Conservation (phyloP, 2,329 filamentous ascomycete genomes). For the Plenodomus biglobosus region DNA sequence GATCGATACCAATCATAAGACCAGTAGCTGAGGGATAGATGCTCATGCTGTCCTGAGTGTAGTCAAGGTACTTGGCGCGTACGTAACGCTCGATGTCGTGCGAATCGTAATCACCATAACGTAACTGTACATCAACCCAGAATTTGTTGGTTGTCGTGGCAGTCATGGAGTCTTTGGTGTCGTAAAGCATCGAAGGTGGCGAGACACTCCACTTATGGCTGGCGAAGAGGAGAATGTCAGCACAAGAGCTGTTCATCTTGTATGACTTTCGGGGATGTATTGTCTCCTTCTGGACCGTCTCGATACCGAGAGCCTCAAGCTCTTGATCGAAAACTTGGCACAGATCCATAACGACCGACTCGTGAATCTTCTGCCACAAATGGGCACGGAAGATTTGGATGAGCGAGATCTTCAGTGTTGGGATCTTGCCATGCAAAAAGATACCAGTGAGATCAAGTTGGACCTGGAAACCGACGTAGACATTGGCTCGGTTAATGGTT, state of each 20-base stretch:
- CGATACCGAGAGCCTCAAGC: constrained; percentile 90
- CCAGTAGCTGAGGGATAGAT: constrained; percentile 97
- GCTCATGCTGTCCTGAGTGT: constrained; percentile 97
- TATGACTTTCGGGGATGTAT: constrained; percentile 99
- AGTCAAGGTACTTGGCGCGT: constrained; percentile 96
- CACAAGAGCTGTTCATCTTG: constrained; percentile 99
- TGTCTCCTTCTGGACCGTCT: constrained; percentile 97
- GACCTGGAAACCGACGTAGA: constrained; percentile 99
- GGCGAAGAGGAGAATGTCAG: constrained; percentile 93
- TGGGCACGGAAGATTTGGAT: constrained; percentile 99
- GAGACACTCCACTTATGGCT: constrained; percentile 99
- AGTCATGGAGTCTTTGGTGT: constrained; percentile 94
- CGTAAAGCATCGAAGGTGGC: constrained; percentile 86
- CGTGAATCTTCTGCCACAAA: constrained; percentile 99
- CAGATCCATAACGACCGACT: constrained; percentile 97
- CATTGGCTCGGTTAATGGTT: constrained; percentile 92
- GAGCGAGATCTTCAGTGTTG: constrained; percentile 93
- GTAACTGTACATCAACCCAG: constrained; percentile 95
- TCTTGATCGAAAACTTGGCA: constrained; percentile 99
- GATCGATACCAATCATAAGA: constrained; percentile 95
- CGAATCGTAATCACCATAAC: constrained; percentile 97
- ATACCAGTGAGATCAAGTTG: constrained; percentile 97
- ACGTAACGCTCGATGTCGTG: constrained; percentile 99
- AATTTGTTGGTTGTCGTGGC: constrained; percentile 97
- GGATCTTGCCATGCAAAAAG: constrained; percentile 98